Evolutionary conservation across 352 stramenopile species (phyloP), one percentile per base, ranked within the genome.

Genomic region (Peronosclerospora sorghi): DNA sequence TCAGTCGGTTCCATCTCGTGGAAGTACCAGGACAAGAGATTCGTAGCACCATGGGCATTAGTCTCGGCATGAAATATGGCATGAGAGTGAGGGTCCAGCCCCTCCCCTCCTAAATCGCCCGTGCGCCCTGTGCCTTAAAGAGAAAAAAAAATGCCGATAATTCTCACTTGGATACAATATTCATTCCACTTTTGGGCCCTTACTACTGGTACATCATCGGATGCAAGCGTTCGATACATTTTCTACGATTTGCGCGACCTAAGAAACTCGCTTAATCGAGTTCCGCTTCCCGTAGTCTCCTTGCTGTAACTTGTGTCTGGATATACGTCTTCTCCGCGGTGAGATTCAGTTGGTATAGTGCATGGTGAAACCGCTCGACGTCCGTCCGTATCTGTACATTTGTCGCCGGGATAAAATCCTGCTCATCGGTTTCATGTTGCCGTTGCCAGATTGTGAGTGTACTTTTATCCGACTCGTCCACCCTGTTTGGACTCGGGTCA

Each of bases 1-100:
- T 94, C 18, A 60, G 63, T 8, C 55, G 68, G 15, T 90, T 83
- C 40, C 41, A 78, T 27, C 41, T 93, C 8, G 43, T 32, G 1
- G 12, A 72, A 35, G 23, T 69, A 1, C 51, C 62, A 0, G 62
- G 46, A 0, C 61, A 81, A 18, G 37, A 62, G 18, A 49, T 81
- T 39, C 65, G 54, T 1, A 68, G 66, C 27, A 59, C 64, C 0
- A 56, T 56, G 35, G 73, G 68, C 2, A 64, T 83, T 24, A 77
- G 62, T 30, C 41, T 81, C 20, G 60, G 68, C 8, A 73, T 83
- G 56, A 68, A 66, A 20, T 50, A 71, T 26, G 45, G 43, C 2
- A 57, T 73, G 38, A 65, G 58, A 32, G 58, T 73, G 18, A 54
- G 18, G 0, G 53, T 67, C 8, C 19, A 65, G 29, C 24, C 45